A percentile compares a stretch with the other conserved stretches of the same genome.
Evolutionary conservation across 306 rosid species (phyloP).

Genomic region (Rosa persica): DNA sequence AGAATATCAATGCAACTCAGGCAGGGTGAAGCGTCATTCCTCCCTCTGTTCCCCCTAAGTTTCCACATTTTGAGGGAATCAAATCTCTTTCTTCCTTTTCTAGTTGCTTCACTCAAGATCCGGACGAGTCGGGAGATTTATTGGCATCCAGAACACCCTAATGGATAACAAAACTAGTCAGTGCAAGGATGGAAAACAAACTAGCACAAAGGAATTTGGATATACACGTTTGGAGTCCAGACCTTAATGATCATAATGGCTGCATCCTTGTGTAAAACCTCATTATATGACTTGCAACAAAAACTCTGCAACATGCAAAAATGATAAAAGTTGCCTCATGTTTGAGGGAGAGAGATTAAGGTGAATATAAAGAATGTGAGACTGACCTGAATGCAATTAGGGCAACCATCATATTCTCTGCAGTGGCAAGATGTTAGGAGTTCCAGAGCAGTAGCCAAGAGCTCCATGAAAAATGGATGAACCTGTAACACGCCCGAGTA

Average conservation of each 20-base stretch:
- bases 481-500: constrained; percentile 47
- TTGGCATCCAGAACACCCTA: constrained; percentile 80
- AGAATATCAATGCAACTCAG: not conserved
- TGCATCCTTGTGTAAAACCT: constrained; percentile 82
- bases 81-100: not conserved
- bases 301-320: constrained; percentile 56
- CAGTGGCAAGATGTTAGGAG: constrained; percentile 78
- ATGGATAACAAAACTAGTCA: constrained; percentile 33
- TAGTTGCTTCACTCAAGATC: constrained; percentile 15
- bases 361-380: constrained; percentile 9
- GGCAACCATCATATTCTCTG: constrained; percentile 66
- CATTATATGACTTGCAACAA: constrained; percentile 76
- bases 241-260: constrained; percentile 86
- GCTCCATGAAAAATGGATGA: constrained; percentile 67
- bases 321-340: constrained; percentile 1
- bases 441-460: constrained; percentile 72
- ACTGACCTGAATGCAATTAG: constrained; percentile 77
- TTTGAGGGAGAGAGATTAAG: not conserved
- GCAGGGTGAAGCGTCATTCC: not conserved
- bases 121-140: constrained; percentile 9
- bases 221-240: constrained; percentile 21
- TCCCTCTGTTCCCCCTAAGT: not conserved
- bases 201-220: constrained; percentile 18
- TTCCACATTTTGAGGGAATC: not conserved
- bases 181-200: constrained; percentile 17